phyloP scores from a whole-genome alignment of 768 basidiomycete species.

The Pholiota molesta region DNA sequence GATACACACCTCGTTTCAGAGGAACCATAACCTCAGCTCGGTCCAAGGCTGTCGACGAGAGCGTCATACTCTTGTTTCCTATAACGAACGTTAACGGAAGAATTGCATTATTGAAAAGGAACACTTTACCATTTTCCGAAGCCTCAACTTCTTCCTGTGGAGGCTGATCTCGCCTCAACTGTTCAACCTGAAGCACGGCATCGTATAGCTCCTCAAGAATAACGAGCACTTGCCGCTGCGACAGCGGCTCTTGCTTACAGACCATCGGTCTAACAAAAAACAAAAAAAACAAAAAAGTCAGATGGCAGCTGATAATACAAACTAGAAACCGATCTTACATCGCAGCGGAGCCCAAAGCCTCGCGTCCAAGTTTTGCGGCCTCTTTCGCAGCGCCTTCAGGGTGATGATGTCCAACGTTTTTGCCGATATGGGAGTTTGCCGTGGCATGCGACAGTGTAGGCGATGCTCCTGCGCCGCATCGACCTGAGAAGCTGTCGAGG shows the following conservation, averaged over 20 bases:
- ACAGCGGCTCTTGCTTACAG: conserved; percentile 73
- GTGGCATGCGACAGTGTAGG: conserved; percentile 49
- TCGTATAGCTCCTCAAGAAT: conserved; percentile 89
- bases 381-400: conserved; percentile 64
- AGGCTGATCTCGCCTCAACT: conserved; percentile 80
- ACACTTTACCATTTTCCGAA: conserved; percentile 44
- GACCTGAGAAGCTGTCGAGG: conserved; percentile 95
- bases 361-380: conserved; percentile 74
- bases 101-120: neutral
- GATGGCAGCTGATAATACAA: neutral
- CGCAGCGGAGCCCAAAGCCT: conserved; percentile 67
- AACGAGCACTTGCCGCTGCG: conserved; percentile 74
- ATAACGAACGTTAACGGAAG: conserved; percentile 1
- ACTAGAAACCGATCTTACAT: conserved; percentile 39
- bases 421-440: conserved; percentile 56
- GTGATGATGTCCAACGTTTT: conserved; percentile 43
- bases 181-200: conserved; percentile 80
- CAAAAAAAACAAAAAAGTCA: neutral
- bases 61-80: conserved; percentile 64
- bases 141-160: conserved; percentile 56
- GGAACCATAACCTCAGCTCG: conserved; percentile 86
- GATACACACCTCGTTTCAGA: conserved; percentile 81
- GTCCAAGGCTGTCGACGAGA: conserved; percentile 79
- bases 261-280: conserved; percentile 61
- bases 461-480: conserved; percentile 52